Evolutionary conservation across 1,284 basidiomycete genomes (phyloP).

Genomic region (Phellopilus nigrolimitatus): DNA sequence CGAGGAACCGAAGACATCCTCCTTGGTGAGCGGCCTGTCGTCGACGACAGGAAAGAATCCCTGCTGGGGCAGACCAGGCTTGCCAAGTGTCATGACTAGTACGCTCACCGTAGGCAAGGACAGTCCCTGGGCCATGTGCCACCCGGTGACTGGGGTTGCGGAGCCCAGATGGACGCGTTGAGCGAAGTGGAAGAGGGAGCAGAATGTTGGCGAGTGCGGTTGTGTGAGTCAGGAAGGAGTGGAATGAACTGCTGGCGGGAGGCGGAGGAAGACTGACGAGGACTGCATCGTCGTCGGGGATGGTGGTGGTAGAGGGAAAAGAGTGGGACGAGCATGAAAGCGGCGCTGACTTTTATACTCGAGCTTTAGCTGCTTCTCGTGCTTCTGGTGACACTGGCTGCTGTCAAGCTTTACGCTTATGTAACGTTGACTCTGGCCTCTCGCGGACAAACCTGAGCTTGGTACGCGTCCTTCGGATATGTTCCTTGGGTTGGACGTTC

Average conservation of each 20-base stretch:
- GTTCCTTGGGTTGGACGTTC: no score
- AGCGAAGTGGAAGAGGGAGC: constrained; percentile 18
- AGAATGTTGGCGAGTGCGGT: constrained; percentile 17
- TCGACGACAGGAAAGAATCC: constrained; percentile 25
- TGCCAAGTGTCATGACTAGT: constrained; percentile 41
- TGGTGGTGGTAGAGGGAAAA: constrained; percentile 7
- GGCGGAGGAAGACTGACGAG: constrained; percentile 8
- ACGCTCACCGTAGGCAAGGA: constrained; percentile 45
- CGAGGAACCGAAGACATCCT: constrained; percentile 61
- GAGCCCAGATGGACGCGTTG: constrained; percentile 66
- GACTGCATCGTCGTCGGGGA: constrained; percentile 10
- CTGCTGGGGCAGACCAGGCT: constrained; percentile 26
- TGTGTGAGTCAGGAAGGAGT: constrained; percentile 15
- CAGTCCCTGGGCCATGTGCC: constrained; percentile 57
- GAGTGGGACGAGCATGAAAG: neutral
- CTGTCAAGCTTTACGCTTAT: constrained; percentile 2
- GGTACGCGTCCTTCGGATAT: no score
- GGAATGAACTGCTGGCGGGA: constrained; percentile 18
- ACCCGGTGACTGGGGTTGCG: constrained; percentile 63
- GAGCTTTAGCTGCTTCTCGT: neutral
- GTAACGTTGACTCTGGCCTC: no score
- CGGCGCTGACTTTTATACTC: neutral
- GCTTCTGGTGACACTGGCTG: constrained; percentile 3
- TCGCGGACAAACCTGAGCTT: no score
- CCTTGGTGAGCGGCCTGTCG: constrained; percentile 35